These are phyloP conservation scores for Sporothrix pallida DNA, from an alignment of 2,329 filamentous ascomycete species.

Conservation along the genomic window DNA sequence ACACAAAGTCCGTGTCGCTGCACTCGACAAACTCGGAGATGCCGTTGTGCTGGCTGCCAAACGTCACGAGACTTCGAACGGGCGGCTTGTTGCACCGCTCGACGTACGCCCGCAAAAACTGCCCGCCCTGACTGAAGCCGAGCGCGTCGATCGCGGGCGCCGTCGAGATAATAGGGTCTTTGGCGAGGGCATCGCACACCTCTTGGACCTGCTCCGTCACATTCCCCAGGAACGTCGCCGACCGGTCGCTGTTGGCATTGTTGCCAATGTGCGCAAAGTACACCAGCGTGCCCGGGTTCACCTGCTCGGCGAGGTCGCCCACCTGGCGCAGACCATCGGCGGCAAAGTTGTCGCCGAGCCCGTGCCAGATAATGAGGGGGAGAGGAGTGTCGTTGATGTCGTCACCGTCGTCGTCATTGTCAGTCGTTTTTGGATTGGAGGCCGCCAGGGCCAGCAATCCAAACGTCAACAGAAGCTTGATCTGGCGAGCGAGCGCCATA, in stretches of 20 bases:
- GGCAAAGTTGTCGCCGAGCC: constrained; percentile 74
- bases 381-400: constrained; percentile 69
- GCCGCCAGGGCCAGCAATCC: constrained; percentile 46
- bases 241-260: constrained; percentile 71
- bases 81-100: constrained; percentile 82
- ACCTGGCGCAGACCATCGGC: constrained; percentile 75
- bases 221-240: constrained; percentile 90
- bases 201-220: constrained; percentile 75
- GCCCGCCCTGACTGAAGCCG: constrained; percentile 93
- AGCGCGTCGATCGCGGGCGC: constrained; percentile 86
- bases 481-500: constrained; percentile 42
- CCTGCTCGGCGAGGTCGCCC: constrained; percentile 70
- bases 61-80: constrained; percentile 81
- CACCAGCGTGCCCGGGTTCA: constrained; percentile 83
- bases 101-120: constrained; percentile 90
- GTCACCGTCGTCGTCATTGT: constrained; percentile 47
- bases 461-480: constrained; percentile 43
- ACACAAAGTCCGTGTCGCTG: constrained; percentile 74
- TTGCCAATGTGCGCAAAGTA: constrained; percentile 77
- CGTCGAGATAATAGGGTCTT: constrained; percentile 78
- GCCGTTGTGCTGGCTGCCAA: constrained; percentile 90
- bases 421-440: constrained; percentile 39
- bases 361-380: constrained; percentile 95
- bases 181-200: constrained; percentile 78
- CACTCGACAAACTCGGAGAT: constrained; percentile 84